A percentile compares a stretch with the other conserved stretches of the same genome.
These are phyloP conservation scores for Fusarium zealandicum DNA, from an alignment of 2,329 filamentous ascomycete genomes.

Conservation along the genomic window DNA sequence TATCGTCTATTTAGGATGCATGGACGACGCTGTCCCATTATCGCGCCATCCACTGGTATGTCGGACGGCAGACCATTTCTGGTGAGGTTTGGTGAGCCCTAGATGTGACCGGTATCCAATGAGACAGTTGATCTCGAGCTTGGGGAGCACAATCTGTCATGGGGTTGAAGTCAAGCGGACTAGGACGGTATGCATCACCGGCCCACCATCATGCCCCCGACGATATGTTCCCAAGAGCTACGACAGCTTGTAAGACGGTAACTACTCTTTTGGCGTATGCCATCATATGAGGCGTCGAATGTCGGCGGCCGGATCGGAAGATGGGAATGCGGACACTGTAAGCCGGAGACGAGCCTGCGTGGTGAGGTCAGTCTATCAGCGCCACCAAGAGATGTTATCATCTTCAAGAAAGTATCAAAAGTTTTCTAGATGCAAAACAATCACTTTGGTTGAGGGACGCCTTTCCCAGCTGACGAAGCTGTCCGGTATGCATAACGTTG, in stretches of 20 bases:
- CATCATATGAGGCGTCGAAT: conserved; percentile 10
- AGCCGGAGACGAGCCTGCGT: conserved; percentile 1
- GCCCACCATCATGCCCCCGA: background rate
- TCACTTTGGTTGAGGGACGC: conserved; percentile 1
- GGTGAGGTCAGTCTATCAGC: conserved; percentile 25
- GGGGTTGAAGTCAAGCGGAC: background rate
- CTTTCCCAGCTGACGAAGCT: conserved; percentile 2
- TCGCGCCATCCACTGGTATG: background rate
- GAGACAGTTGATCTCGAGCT: conserved; percentile 13
- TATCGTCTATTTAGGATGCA: conserved; percentile 19
- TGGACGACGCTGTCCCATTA: conserved; percentile 9
- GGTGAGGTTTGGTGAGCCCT: background rate
- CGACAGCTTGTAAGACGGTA: conserved; percentile 21
- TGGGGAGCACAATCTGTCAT: conserved; percentile 7
- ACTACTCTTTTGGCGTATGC: conserved; percentile 2
- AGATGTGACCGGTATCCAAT: conserved; percentile 6
- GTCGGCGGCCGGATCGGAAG: conserved; percentile 3
- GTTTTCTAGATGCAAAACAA: conserved; percentile 13
- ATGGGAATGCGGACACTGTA: background rate
- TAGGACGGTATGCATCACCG: background rate
- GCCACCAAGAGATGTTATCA: conserved; percentile 7
- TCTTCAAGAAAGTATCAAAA: conserved; percentile 11
- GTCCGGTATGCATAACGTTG: conserved; percentile 24
- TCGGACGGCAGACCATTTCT: conserved; percentile 13
- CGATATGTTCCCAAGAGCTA: conserved; percentile 7